Evolutionary conservation across 257 asterid genomes (phyloP).

Genomic region (Rubia yunnanensis): DNA sequence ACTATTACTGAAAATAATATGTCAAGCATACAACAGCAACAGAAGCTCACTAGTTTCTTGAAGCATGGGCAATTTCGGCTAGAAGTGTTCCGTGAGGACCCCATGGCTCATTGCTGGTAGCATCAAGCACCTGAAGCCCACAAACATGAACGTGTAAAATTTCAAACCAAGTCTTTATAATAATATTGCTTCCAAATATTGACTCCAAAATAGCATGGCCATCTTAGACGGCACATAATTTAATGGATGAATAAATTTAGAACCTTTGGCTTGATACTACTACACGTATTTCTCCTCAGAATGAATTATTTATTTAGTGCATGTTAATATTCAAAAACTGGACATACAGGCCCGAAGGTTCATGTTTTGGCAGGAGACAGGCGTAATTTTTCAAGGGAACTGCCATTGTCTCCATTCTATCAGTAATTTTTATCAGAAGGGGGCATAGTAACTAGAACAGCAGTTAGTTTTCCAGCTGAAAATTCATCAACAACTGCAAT

Average conservation of each 20-base stretch:
- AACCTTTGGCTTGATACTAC: neutral
- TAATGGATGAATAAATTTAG: too few species aligned
- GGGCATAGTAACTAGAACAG: neutral
- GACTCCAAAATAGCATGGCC: neutral
- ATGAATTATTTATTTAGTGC: neutral
- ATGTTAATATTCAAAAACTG: neutral
- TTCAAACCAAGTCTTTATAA: constrained; percentile 1
- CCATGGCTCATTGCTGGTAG: constrained; percentile 98
- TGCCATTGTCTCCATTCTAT: neutral
- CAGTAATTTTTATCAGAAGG: neutral
- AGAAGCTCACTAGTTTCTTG: constrained; percentile 65
- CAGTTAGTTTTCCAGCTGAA: neutral
- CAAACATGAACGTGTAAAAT: neutral
- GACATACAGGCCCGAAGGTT: neutral
- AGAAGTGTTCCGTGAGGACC: constrained; percentile 96
- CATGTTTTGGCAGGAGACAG: neutral
- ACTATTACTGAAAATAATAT: neutral
- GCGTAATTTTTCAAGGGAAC: neutral
- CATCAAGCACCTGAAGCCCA: constrained; percentile 75
- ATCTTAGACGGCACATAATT: neutral
- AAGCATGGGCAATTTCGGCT: constrained; percentile 87
- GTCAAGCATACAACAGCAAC: constrained; percentile 8
- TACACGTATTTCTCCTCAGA: neutral
- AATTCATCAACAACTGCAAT: neutral
- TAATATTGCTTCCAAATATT: too few species aligned